phyloP scores from a whole-genome alignment of 768 basidiomycete genomes.

The Mycena latifolia region DNA sequence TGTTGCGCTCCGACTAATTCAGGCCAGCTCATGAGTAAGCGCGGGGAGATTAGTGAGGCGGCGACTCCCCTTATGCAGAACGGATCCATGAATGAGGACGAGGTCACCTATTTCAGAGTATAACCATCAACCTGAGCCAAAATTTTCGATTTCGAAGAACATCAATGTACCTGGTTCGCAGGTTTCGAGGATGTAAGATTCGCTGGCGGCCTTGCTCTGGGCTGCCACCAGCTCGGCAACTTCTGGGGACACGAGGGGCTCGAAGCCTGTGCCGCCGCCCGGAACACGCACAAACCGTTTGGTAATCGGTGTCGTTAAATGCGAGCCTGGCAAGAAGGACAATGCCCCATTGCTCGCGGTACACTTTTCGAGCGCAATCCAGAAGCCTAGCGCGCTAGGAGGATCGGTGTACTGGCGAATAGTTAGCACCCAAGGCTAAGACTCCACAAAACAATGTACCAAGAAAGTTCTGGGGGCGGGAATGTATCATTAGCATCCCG shows the following conservation, averaged over 20 bases:
- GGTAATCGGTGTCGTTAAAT: constrained; percentile 76
- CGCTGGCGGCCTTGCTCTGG: constrained; percentile 42
- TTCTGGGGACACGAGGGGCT: constrained; percentile 61
- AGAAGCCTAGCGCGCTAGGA: constrained; percentile 93
- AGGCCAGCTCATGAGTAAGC: too few relatives aligned
- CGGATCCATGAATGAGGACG: constrained; percentile 93
- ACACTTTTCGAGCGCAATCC: constrained; percentile 95
- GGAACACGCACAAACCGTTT: constrained; percentile 89
- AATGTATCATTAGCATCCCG: constrained; percentile 12
- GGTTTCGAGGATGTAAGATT: constrained; percentile 73
- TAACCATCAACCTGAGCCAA: not conserved
- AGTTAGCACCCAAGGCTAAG: constrained; percentile 16
- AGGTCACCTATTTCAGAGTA: constrained; percentile 72
- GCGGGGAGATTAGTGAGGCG: too few relatives aligned
- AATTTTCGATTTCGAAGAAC: not conserved
- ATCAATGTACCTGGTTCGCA: constrained; percentile 75
- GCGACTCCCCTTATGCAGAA: constrained; percentile 97
- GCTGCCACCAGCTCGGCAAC: constrained; percentile 46
- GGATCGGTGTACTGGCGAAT: constrained; percentile 86
- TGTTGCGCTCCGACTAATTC: constrained; percentile 90
- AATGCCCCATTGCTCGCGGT: constrained; percentile 87
- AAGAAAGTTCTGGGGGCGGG: constrained; percentile 72
- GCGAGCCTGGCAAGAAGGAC: constrained; percentile 92
- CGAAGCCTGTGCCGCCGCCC: constrained; percentile 88
- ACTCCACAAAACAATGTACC: constrained; percentile 47